Base-by-base conservation (phyloP, 306 rosid species). In the Cucurbita argyrosperma region DNA sequence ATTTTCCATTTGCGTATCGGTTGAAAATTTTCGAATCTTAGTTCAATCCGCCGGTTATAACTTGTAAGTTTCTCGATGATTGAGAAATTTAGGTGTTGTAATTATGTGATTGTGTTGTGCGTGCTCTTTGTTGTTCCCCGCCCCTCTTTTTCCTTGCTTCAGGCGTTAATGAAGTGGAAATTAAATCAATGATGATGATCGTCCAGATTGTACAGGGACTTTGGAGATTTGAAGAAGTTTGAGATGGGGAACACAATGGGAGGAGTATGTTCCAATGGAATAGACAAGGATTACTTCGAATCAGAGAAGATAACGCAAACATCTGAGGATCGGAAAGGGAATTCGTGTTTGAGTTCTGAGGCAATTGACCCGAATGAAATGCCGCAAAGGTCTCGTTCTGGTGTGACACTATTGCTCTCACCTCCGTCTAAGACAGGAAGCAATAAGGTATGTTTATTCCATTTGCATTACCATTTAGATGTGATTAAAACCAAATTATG, bases 271-370 rank as follows among this genome's bases (percentile, higher is more conserved):
- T 54, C 30, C 26, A 69, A 46, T 23, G 74, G 74, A 35, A 71
- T 79, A 74, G 60, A 51, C 30, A 84, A 73, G 81, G 75, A 63
- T 60, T 79, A 77, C 79, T 79, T 61, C 81, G 63, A 82, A 77
- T 83, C 83, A 18, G 85, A 83, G 71, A 91, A 83, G 79, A 85
- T 82, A 45, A 83, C 78, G 84, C 62, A 61, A 52, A 75, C 10
- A 35, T 10, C 42, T 50, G 74, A 70, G 46, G 74, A 70, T 50
- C 10, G 15, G 54, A 55, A 56, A 18, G 67, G 50, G 72, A 35
- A 75, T 61, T 61, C 67, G 16, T 15, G 56, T 59, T 59, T 16
- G 21, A 49, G 10, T 72, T 80, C 86, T 35, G 64, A 76, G 78
- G 84, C 71, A n/a, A 60, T 16, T 35, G 82, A 51, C 69, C 72